A percentile compares a stretch with the other conserved stretches of the same genome.
These are phyloP conservation scores for Naganishia vaughanmartiniae DNA, from an alignment of 768 basidiomycete genomes.

Conservation along the genomic window DNA sequence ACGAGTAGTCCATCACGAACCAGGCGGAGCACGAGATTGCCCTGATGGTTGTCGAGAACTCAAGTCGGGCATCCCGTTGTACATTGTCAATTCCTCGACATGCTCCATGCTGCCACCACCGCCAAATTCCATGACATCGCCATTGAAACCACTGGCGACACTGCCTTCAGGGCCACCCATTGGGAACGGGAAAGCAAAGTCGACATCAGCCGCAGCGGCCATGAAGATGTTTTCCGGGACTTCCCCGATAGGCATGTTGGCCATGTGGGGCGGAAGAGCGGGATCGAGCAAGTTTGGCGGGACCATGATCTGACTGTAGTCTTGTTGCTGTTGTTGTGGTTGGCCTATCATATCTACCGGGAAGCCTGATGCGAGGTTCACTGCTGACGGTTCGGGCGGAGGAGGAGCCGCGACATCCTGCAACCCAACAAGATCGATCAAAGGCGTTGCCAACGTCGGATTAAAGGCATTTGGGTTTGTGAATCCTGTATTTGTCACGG, in stretches of 20 bases:
- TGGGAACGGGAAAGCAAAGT: constrained; percentile 14
- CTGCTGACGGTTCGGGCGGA: background rate
- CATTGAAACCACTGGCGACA: background rate
- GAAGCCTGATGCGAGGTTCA: background rate
- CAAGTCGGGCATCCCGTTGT: constrained; percentile 15
- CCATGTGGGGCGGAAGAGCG: constrained; percentile 13
- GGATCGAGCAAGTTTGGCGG: constrained; percentile 19
- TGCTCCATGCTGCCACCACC: background rate
- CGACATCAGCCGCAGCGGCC: constrained; percentile 18
- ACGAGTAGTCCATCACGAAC: background rate
- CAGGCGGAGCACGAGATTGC: constrained; percentile 16
- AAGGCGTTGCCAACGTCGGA: constrained; percentile 12
- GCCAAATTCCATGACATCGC: background rate
- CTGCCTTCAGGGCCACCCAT: background rate
- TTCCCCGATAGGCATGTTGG: constrained; percentile 22
- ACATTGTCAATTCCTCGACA: constrained; percentile 6
- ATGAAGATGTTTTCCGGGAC: constrained; percentile 20
- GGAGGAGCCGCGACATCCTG: background rate
- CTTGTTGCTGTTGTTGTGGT: background rate
- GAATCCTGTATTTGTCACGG: background rate
- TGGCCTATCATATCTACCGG: constrained; percentile 5
- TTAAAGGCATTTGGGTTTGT: background rate
- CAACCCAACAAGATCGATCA: background rate
- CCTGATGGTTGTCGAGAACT: constrained; percentile 7
- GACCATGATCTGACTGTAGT: constrained; percentile 12